These are phyloP conservation scores for Clausena lansium DNA, from an alignment of 345 rosid species.

Conservation along the genomic window DNA sequence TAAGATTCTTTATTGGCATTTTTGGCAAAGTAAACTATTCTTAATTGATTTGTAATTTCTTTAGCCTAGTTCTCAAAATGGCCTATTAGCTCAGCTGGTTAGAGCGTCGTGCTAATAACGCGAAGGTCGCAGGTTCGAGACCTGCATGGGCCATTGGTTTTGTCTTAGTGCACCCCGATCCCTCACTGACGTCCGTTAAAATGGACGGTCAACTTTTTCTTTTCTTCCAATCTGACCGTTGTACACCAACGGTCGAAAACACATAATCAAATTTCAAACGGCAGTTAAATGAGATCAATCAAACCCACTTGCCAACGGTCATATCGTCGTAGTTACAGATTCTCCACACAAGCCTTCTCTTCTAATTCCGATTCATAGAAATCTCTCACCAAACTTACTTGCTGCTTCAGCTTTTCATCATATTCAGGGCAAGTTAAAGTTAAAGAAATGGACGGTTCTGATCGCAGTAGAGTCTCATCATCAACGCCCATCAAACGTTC, in stretches of 20 bases:
- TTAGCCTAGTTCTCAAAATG: rapidly evolving
- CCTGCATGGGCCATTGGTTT: slow-evolving; percentile 29
- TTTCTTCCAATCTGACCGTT: slow-evolving; percentile 7
- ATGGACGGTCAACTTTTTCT: neutral
- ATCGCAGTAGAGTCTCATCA: slow-evolving; percentile 3
- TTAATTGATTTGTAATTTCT: too few species aligned
- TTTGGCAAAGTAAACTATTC: too few species aligned
- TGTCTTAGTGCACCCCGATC: too few species aligned
- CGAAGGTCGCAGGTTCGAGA: slow-evolving; percentile 57
- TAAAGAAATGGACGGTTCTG: slow-evolving; percentile 24
- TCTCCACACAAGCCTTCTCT: neutral
- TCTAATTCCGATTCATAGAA: neutral
- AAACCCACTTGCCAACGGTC: neutral
- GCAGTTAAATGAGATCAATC: neutral
- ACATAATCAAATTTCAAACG: neutral
- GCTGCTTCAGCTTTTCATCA: neutral
- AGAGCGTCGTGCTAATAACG: slow-evolving; percentile 33
- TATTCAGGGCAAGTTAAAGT: neutral
- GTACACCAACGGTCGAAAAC: slow-evolving; percentile 8
- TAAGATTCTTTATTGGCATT: too few species aligned
- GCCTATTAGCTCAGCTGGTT: neutral
- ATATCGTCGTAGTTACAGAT: neutral
- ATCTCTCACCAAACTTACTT: neutral
- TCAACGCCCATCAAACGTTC: slow-evolving; percentile 5
- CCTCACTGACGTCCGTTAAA: too few species aligned